Percentiles rank a stretch among this genome's conserved stretches.
phyloP scores from a whole-genome alignment of 2,329 filamentous ascomycete species.

The Colletotrichum agaves region DNA sequence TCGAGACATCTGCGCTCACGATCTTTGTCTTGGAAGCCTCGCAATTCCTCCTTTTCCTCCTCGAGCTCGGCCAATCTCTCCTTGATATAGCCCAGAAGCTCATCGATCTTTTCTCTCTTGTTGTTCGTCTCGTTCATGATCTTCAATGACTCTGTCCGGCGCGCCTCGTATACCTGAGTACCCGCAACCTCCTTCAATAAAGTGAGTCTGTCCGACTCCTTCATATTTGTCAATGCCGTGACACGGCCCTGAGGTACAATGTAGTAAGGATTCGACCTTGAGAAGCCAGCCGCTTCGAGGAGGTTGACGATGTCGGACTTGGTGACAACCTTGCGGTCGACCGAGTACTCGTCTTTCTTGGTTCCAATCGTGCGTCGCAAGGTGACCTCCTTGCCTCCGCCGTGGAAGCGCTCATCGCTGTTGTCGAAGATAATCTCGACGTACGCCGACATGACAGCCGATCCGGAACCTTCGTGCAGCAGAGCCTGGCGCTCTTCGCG shows the following conservation, averaged over 20 bases:
- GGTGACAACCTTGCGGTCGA: slow-evolving; percentile 96
- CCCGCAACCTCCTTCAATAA: slow-evolving; percentile 98
- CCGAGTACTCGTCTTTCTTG: slow-evolving; percentile 98
- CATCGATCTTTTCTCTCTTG: slow-evolving; percentile 94
- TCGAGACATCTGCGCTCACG: slow-evolving; percentile 90
- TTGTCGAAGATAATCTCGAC: slow-evolving; percentile 99
- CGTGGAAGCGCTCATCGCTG: slow-evolving; percentile 93
- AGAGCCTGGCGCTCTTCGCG: slow-evolving; percentile 95
- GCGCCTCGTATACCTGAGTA: slow-evolving; percentile 95
- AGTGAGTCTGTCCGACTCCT: slow-evolving; percentile 89
- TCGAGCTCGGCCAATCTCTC: slow-evolving; percentile 89
- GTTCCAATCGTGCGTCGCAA: slow-evolving; percentile 93
- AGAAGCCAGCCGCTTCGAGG: slow-evolving; percentile 95
- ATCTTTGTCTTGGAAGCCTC: slow-evolving; percentile 94
- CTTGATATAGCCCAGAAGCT: slow-evolving; percentile 90
- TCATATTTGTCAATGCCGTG: slow-evolving; percentile 97
- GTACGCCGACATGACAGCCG: slow-evolving; percentile 98
- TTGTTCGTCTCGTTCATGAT: slow-evolving; percentile 98
- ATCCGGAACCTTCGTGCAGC: slow-evolving; percentile 97
- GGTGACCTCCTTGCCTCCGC: slow-evolving; percentile 89
- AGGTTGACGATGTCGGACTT: slow-evolving; percentile 95
- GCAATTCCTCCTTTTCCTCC: slow-evolving; percentile 95
- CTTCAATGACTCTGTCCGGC: slow-evolving; percentile 90
- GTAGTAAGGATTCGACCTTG: slow-evolving; percentile 97
- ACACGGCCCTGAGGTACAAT: slow-evolving; percentile 98